Evolutionary conservation across 768 basidiomycete genomes (phyloP).

Genomic region (Auricularia sp.): DNA sequence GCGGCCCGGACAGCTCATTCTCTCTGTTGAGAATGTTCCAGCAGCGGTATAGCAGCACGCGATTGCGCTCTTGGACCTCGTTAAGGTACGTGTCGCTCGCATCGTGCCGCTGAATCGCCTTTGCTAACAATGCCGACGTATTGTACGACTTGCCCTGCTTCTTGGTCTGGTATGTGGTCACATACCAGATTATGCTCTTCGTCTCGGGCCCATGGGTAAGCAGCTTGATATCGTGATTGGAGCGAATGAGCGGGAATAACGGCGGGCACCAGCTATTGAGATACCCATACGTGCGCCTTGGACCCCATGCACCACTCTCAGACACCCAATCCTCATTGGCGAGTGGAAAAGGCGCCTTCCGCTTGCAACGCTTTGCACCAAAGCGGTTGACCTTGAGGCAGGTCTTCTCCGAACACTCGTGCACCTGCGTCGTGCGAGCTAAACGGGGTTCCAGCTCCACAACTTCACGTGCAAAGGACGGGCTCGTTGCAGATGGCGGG

Average conservation of each 20-base stretch:
- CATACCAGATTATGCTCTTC: slow-evolving; percentile 24
- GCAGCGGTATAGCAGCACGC: slow-evolving; percentile 21
- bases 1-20: slow-evolving; percentile 28
- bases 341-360: slow-evolving; percentile 15
- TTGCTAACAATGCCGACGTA: slow-evolving; percentile 25
- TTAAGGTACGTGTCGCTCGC: slow-evolving; percentile 10
- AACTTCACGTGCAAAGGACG: slow-evolving; percentile 12
- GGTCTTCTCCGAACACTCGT: slow-evolving; percentile 17
- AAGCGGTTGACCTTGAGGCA: slow-evolving; percentile 15
- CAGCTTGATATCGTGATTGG: slow-evolving; percentile 35
- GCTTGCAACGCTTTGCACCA: slow-evolving; percentile 21
- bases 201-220: slow-evolving; percentile 28
- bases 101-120: slow-evolving; percentile 20
- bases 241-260: slow-evolving; percentile 15
- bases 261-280: slow-evolving; percentile 19
- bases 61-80: slow-evolving; percentile 16
- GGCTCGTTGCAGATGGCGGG: slow-evolving; percentile 22
- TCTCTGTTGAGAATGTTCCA: slow-evolving; percentile 25
- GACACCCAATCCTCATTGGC: slow-evolving; percentile 7
- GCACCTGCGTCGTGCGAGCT: slow-evolving; percentile 22
- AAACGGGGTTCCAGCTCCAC: slow-evolving; percentile 13
- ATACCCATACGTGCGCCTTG: slow-evolving; percentile 6
- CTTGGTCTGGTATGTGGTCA: slow-evolving; percentile 26
- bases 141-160: slow-evolving; percentile 26
- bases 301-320: slow-evolving; percentile 12